Evolutionary conservation across 805 yeast genomes (phyloP).

Genomic region (Candida sithepensis): DNA sequence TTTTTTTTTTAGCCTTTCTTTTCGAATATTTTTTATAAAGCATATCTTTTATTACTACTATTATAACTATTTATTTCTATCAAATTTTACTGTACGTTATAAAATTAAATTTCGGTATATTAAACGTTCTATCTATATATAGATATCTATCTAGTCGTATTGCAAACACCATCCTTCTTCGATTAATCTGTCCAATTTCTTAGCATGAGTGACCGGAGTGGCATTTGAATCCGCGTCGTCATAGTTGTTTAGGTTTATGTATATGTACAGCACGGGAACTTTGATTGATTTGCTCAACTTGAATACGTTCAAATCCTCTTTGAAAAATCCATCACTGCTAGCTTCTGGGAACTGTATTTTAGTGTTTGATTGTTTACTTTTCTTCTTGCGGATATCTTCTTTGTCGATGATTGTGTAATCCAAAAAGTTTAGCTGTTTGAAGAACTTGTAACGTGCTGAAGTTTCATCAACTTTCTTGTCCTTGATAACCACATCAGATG

Average conservation of each 20-base stretch:
- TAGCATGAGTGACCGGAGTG: not conserved
- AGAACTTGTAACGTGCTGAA: slow-evolving; percentile 3
- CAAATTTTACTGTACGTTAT: too few species aligned
- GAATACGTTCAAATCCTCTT: slow-evolving; percentile 9
- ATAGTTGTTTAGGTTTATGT: slow-evolving; percentile 15
- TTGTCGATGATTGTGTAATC: slow-evolving; percentile 12
- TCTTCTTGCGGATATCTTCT: too few species aligned
- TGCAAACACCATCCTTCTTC: slow-evolving; percentile 19
- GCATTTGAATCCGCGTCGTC: not conserved
- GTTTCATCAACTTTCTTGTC: not conserved
- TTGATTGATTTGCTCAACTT: slow-evolving; percentile 10
- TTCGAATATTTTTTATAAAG: too few species aligned
- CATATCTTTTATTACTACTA: too few species aligned
- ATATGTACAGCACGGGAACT: slow-evolving; percentile 24
- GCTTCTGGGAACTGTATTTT: not conserved
- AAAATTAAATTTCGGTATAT: too few species aligned
- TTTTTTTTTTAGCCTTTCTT: too few species aligned
- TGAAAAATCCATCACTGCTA: slow-evolving; percentile 2
- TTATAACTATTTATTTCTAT: too few species aligned
- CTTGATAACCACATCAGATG: slow-evolving; percentile 2
- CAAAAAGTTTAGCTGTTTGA: slow-evolving; percentile 23
- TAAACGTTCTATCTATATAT: too few species aligned
- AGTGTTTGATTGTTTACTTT: too few species aligned
- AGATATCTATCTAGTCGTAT: not conserved
- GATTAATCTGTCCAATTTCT: slow-evolving; percentile 8